Conservation (phyloP, 352 stramenopile genomes). For the Pythium aphanidermatum region DNA sequence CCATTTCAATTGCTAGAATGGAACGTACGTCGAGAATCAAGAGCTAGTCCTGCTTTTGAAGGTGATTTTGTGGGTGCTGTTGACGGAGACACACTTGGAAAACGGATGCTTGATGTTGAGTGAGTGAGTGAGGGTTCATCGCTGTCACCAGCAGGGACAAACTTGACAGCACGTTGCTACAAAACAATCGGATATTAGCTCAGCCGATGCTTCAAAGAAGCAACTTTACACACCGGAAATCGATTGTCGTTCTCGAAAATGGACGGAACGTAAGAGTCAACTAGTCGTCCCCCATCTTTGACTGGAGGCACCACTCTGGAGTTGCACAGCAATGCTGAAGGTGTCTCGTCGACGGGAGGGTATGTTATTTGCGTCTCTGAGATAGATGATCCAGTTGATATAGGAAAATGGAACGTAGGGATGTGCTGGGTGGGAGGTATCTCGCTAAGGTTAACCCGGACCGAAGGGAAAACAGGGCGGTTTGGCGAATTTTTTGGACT, state of each 20-base stretch:
- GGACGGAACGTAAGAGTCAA: too few relatives aligned
- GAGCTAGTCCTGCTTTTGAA: neutral
- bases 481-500: conserved; percentile 15
- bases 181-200: neutral
- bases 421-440: conserved; percentile 55
- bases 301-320: too few relatives aligned
- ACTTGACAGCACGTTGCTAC: conserved; percentile 42
- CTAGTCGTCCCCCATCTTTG: too few relatives aligned
- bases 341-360: too few relatives aligned
- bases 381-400: neutral
- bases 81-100: neutral
- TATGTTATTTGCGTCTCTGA: conserved; percentile 6
- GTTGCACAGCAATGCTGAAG: too few relatives aligned
- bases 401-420: conserved; percentile 32
- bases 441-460: conserved; percentile 42
- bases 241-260: conserved; percentile 28
- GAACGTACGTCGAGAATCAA: conserved; percentile 12
- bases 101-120: conserved; percentile 15
- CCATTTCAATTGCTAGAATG: neutral
- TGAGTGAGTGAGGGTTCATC: conserved; percentile 36
- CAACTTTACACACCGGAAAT: conserved; percentile 46
- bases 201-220: too few relatives aligned
- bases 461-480: conserved; percentile 34
- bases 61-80: conserved; percentile 12
- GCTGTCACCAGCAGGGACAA: conserved; percentile 22